Base-by-base conservation (phyloP, 2,329 filamentous ascomycete genomes). In the Exophiala sp. region DNA sequence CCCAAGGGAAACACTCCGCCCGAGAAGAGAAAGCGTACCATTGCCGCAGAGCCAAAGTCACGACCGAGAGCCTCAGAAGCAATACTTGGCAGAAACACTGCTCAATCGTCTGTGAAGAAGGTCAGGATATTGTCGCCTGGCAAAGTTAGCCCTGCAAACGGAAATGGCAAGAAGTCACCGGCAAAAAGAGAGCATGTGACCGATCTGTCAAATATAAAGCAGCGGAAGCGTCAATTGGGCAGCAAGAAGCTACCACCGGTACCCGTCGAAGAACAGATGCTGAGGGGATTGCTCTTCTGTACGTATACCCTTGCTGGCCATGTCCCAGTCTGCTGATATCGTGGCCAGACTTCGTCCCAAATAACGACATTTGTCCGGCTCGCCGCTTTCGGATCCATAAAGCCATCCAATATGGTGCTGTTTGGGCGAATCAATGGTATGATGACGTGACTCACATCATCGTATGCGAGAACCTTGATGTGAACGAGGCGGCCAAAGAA, bases 301-400 rank as follows among this genome's bases (percentile, higher is more conserved):
- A 45, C 50, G 70, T 63, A 18, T 19, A n/a, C n/a, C n/a, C n/a
- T 37, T 8, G 8, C n/a, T 19, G 35, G 29, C 42, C 42, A 30
- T 29, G 4, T 27, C 8, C 44, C 10, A 30, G 13, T 41, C 16
- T 11, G 16, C 48, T 57, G 29, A 58, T 29, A 7, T 14, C 6
- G 19, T 5, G n/a, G 4, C 22, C 24, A 76, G 73, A 81, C 68
- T 95, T 93, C 64, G 80, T 95, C 4, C 91, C 89, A 0, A 86
- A 93, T 58, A 80, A 88, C 56, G 84, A 91, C 56, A 76, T 85
- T 40, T 79, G 83, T 24, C 77, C 78, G 9, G 73, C 78, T 6
- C 79, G 90, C 32, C 79, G 79, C 47, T 67, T 82, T 50, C 82
- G 86, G 2, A 95, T 96, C 45, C 77, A 77, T 23, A 89, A 84